Conservation (phyloP, 2,329 filamentous ascomycete genomes). For the Eutypella sp. region DNA sequence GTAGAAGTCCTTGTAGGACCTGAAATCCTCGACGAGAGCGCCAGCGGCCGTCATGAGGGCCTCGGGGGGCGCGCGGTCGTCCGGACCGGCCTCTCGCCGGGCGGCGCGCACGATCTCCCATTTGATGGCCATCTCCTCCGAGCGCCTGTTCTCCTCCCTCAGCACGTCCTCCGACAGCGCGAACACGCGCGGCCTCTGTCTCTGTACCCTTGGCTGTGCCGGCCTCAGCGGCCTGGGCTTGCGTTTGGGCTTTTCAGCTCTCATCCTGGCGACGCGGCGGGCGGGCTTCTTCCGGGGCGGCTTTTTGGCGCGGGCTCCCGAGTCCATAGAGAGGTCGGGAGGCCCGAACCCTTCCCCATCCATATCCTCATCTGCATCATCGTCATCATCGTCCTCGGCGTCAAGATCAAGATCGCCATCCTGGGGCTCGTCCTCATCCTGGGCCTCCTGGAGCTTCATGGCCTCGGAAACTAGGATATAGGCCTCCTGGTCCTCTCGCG, state of each 20-base stretch:
- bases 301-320: slow-evolving; percentile 11
- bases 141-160: slow-evolving; percentile 25
- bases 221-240: slow-evolving; percentile 10
- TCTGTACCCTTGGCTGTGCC: slow-evolving; percentile 14
- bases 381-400: slow-evolving; percentile 17
- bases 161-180: slow-evolving; percentile 23
- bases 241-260: slow-evolving; percentile 11
- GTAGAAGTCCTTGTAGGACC: slow-evolving; percentile 59
- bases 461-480: slow-evolving; percentile 73
- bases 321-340: slow-evolving; percentile 12
- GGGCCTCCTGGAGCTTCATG: slow-evolving; percentile 55
- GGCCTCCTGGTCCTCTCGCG: slow-evolving; percentile 68
- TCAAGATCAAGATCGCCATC: slow-evolving; percentile 10
- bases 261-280: slow-evolving; percentile 6
- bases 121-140: slow-evolving; percentile 27
- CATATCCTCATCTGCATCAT: too few relatives aligned
- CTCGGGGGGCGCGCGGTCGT: slow-evolving; percentile 38
- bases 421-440: slow-evolving; percentile 22
- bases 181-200: slow-evolving; percentile 26
- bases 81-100: slow-evolving; percentile 7
- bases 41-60: slow-evolving; percentile 56
- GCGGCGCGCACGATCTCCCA: slow-evolving; percentile 35
- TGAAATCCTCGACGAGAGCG: slow-evolving; percentile 58
- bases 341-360: slow-evolving; percentile 18
- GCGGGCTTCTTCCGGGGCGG: slow-evolving; percentile 17